These are phyloP conservation scores for Mangifera indica DNA, from an alignment of 345 rosid species.

Conservation along the genomic window DNA sequence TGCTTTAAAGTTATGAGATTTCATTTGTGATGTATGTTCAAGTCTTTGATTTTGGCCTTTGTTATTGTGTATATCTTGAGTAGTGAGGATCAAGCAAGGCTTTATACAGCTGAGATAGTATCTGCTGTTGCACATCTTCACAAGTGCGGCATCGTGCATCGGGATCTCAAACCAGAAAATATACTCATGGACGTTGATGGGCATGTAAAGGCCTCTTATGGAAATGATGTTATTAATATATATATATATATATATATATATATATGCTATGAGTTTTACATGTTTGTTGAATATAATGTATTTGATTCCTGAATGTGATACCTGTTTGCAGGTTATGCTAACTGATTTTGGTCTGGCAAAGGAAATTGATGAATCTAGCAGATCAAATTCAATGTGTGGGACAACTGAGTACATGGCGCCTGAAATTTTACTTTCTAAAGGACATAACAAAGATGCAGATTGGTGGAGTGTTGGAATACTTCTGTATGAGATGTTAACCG, in stretches of 20 bases:
- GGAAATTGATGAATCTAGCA: slow-evolving; percentile 60
- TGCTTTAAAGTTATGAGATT: not conserved
- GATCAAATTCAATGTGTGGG: slow-evolving; percentile 78
- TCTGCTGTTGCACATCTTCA: slow-evolving; percentile 81
- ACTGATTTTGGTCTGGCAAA: slow-evolving; percentile 76
- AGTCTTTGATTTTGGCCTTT: slow-evolving; percentile 20
- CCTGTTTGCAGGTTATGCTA: slow-evolving; percentile 51
- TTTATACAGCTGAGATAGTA: slow-evolving; percentile 72
- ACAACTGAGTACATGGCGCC: slow-evolving; percentile 85
- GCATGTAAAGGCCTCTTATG: slow-evolving; percentile 46
- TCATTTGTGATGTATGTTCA: not conserved
- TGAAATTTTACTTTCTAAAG: slow-evolving; percentile 62
- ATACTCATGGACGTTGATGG: slow-evolving; percentile 68
- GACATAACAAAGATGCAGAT: slow-evolving; percentile 73
- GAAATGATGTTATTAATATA: no score
- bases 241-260: not conserved
- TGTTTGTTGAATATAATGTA: not conserved
- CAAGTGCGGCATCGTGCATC: slow-evolving; percentile 60
- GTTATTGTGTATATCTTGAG: slow-evolving; percentile 11
- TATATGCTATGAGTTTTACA: not conserved
- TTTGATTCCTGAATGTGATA: slow-evolving; percentile 1
- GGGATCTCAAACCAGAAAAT: slow-evolving; percentile 81
- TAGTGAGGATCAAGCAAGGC: slow-evolving; percentile 80
- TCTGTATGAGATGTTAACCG: slow-evolving; percentile 67
- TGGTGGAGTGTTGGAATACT: slow-evolving; percentile 81